These are phyloP conservation scores for Aspergillus affinis DNA, from an alignment of 495 filamentous ascomycete genomes.

Conservation along the genomic window DNA sequence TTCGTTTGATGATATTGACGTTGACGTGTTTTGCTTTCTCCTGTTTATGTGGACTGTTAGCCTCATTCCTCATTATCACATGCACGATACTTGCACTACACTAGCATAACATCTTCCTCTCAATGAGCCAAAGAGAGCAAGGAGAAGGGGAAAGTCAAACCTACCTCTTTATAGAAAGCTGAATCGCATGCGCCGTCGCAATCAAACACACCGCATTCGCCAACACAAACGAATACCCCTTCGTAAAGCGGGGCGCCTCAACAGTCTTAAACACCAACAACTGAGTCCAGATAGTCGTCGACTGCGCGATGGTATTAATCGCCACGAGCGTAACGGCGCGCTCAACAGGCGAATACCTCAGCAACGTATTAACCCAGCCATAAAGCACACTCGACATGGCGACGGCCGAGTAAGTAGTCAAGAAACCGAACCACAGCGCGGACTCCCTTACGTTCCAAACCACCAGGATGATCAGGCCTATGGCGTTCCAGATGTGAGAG, in stretches of 20 bases:
- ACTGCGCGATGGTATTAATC: slow-evolving; percentile 54
- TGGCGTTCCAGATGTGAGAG: slow-evolving; percentile 41
- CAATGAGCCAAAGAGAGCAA: not conserved
- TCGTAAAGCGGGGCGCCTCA: slow-evolving; percentile 46
- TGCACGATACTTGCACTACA: too few relatives aligned
- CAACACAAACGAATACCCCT: slow-evolving; percentile 50
- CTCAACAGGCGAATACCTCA: slow-evolving; percentile 55
- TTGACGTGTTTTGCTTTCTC: too few relatives aligned
- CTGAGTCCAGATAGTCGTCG: slow-evolving; percentile 40
- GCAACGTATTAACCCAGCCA: slow-evolving; percentile 50
- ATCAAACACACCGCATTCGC: slow-evolving; percentile 47
- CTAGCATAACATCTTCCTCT: too few relatives aligned
- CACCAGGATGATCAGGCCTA: slow-evolving; percentile 42
- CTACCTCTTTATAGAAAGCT: slow-evolving; percentile 26
- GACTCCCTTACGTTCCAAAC: slow-evolving; percentile 52
- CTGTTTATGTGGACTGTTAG: too few relatives aligned
- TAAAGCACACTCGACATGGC: slow-evolving; percentile 38
- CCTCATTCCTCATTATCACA: too few relatives aligned
- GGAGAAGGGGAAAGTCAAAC: not conserved
- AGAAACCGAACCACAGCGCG: slow-evolving; percentile 51
- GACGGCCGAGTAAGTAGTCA: slow-evolving; percentile 32
- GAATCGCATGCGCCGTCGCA: slow-evolving; percentile 33
- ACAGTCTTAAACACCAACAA: slow-evolving; percentile 45
- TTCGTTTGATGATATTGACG: too few relatives aligned
- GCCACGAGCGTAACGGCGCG: slow-evolving; percentile 52